Base-by-base conservation (phyloP, 2,329 filamentous ascomycete species). In the Stylonectria norvegica region DNA sequence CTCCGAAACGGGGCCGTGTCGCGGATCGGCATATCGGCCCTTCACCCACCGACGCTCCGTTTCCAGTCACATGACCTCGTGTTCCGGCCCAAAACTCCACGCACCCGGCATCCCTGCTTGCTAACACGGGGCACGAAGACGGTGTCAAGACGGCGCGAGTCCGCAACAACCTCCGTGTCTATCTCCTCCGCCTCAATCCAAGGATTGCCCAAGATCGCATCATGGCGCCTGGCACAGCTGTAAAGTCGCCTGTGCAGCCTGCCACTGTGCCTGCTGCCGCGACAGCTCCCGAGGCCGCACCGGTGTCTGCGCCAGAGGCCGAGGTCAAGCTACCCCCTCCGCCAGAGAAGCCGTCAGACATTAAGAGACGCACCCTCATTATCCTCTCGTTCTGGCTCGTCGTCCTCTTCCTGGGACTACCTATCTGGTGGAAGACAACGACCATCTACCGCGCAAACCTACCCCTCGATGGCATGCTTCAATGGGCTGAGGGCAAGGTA, bases 391-490 rank as follows among this genome's bases (percentile, higher is more conserved):
- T 96, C 65, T 98, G 93, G 93, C 71, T 81, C 5, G 81, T 97
- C 25, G 87, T 95, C 5, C 62, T 95, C 5, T 76, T 85, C 20
- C 68, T 98, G 5, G 93, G 93, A 3, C 64, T 98, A 50, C 93
- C 93, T 42, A 84, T 95, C 77, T 98, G 93, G 93, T 94, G 89
- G 82, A 83, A 82, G 63, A 97, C 93, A 1, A 98, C 93, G 4
- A 85, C 86, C 1, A 95, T 97, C 40, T 90, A 95, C 64, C 80
- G 93, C 40, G 90, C 91, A 10, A 76, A 82, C 31, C 70, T 98
- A 53, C 93, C 93, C 5, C 65, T 96, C 52, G 77, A 85, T 59
- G 78, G 83, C 39, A 98, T 98, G 93, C 78, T 86, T 52, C 78
- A 85, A 47, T 97, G 93, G 91, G 86, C 89, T 8, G 86, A 94